Evolutionary conservation across 129 eudicot genomes (phyloP).

Genomic region (Glebionis coronaria): DNA sequence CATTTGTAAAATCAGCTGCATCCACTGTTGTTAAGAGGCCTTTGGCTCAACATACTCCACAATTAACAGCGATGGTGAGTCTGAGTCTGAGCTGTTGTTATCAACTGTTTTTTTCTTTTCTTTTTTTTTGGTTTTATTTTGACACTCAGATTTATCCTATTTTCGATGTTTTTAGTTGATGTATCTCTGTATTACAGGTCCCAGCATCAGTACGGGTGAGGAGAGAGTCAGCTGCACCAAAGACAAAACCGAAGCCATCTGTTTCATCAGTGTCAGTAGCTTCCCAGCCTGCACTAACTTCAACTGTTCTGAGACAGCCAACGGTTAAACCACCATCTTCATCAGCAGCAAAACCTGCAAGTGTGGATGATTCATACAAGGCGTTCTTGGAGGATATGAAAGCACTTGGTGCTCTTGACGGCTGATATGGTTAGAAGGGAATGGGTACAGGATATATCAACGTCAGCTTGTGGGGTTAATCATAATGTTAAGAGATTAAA

Average conservation of each 20-base stretch:
- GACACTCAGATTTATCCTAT: background rate
- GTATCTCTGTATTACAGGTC: conserved; percentile 43
- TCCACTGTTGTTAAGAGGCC: conserved; percentile 99
- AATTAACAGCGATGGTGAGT: conserved; percentile 91
- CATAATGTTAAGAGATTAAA: background rate
- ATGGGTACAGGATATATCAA: conserved; percentile 4
- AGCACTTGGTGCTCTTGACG: conserved; percentile 93
- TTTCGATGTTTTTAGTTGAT: background rate
- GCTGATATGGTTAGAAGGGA: conserved; percentile 32
- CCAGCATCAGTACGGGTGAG: conserved; percentile 97
- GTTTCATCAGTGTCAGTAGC: conserved; percentile 36
- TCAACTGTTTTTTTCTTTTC: background rate
- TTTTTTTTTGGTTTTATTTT: background rate
- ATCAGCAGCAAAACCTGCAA: conserved; percentile 63
- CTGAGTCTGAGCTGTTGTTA: background rate
- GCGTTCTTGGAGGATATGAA: conserved; percentile 98
- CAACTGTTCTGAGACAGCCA: conserved; percentile 52
- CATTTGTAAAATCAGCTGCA: conserved; percentile 93
- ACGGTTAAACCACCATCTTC: conserved; percentile 33
- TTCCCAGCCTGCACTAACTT: conserved; percentile 45
- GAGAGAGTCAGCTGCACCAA: conserved; percentile 84
- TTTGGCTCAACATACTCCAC: conserved; percentile 97
- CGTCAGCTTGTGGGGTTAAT: background rate
- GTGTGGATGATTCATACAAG: conserved; percentile 87
- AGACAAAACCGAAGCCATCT: conserved; percentile 68